phyloP scores from a whole-genome alignment of 805 yeast species.

The Kurtzmaniella cleridarum region DNA sequence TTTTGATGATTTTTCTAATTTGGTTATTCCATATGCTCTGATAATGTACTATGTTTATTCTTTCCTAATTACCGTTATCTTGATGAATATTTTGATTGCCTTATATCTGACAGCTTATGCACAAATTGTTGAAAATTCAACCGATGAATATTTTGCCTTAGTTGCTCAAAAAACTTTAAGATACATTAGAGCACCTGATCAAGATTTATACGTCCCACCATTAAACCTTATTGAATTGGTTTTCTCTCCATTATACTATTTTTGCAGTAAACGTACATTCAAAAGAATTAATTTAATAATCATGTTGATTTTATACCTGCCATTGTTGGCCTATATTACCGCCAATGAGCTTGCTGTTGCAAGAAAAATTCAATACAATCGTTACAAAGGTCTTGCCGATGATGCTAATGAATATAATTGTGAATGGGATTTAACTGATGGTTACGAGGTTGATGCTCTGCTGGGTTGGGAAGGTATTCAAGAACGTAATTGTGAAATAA shows the following conservation, averaged over 20 bases:
- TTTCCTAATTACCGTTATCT: slow-evolving; percentile 66
- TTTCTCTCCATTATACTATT: slow-evolving; percentile 22
- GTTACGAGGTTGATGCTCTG: slow-evolving; percentile 40
- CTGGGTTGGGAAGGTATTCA: slow-evolving; percentile 33
- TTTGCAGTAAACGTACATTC: slow-evolving; percentile 30
- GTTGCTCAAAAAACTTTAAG: slow-evolving; percentile 80
- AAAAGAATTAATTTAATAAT: slow-evolving; percentile 45
- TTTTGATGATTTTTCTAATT: slow-evolving; percentile 60
- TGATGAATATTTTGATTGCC: slow-evolving; percentile 81
- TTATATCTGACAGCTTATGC: slow-evolving; percentile 81
- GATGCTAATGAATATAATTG: slow-evolving; percentile 75
- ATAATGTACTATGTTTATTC: slow-evolving; percentile 72
- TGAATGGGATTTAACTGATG: slow-evolving; percentile 83
- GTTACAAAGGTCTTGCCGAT: slow-evolving; percentile 58
- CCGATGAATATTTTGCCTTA: slow-evolving; percentile 78
- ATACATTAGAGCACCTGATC: slow-evolving; percentile 85
- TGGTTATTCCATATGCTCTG: slow-evolving; percentile 85
- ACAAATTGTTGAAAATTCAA: slow-evolving; percentile 73
- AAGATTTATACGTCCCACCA: slow-evolving; percentile 80
- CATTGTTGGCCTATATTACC: slow-evolving; percentile 57
- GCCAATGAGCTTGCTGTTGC: slow-evolving; percentile 63
- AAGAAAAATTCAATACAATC: slow-evolving; percentile 64
- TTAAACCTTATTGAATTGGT: slow-evolving; percentile 64
- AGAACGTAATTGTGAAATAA: slow-evolving; percentile 33
- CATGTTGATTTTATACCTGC: slow-evolving; percentile 65